Conservation (phyloP, 768 basidiomycete species). For the Megacollybia marginata region DNA sequence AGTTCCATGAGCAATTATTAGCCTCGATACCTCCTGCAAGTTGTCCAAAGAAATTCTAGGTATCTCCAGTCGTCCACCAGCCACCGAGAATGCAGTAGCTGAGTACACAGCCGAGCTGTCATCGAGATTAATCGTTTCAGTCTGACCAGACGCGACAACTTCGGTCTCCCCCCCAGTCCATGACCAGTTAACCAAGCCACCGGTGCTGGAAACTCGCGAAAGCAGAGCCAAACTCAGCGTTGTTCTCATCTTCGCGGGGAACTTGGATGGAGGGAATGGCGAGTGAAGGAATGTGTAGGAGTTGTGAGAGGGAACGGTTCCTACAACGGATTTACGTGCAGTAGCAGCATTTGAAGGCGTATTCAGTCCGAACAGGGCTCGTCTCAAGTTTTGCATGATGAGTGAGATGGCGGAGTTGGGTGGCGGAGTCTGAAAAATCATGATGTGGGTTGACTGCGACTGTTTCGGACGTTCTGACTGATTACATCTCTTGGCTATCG, state of each 20-base stretch:
- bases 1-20: slow-evolving; percentile 23
- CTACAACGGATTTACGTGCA: slow-evolving; percentile 23
- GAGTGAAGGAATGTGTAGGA: slow-evolving; percentile 54
- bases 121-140: not conserved
- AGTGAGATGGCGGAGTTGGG: no score
- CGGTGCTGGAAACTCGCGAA: slow-evolving; percentile 34
- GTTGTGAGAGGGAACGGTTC: slow-evolving; percentile 44
- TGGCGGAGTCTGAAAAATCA: no score
- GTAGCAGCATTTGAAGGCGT: not conserved
- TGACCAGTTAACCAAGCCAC: slow-evolving; percentile 54
- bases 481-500: no score
- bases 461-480: no score
- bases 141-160: not conserved
- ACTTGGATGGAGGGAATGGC: slow-evolving; percentile 36
- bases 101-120: slow-evolving; percentile 16
- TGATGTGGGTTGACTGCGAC: no score
- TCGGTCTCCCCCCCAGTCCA: slow-evolving; percentile 31
- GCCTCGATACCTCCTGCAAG: slow-evolving; percentile 36
- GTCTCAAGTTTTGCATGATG: no score
- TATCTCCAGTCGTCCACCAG: slow-evolving; percentile 41
- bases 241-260: slow-evolving; percentile 40
- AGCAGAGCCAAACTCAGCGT: slow-evolving; percentile 45
- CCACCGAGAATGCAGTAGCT: slow-evolving; percentile 46
- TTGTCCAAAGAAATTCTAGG: slow-evolving; percentile 41
- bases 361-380: no score